Percentiles rank a stretch among this genome's conserved stretches.
Conservation (phyloP, 1,139 yeast genomes). For the Taphrina sp. region DNA sequence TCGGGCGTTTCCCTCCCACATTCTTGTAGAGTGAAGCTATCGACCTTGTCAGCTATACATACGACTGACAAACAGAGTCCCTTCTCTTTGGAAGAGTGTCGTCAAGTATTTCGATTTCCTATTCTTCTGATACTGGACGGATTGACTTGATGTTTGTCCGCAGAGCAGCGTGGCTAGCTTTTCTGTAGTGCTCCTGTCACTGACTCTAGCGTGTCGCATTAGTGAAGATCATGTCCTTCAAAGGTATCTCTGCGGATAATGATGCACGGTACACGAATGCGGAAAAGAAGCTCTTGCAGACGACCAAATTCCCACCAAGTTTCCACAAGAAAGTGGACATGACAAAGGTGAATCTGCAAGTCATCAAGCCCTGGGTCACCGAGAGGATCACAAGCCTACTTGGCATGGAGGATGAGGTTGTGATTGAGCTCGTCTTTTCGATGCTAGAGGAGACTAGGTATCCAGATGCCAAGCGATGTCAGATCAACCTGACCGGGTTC, state of each 20-base stretch:
- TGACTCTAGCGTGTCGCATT: too few species aligned
- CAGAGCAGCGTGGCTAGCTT: too few species aligned
- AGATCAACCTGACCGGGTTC: slow-evolving; percentile 39
- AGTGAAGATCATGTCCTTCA: slow-evolving; percentile 18
- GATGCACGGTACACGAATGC: slow-evolving; percentile 32
- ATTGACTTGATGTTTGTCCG: too few species aligned
- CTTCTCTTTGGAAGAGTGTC: too few species aligned
- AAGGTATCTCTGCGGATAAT: slow-evolving; percentile 29
- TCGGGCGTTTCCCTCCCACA: too few species aligned
- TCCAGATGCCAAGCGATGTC: slow-evolving; percentile 38
- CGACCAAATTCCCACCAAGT: slow-evolving; percentile 22
- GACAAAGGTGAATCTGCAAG: slow-evolving; percentile 36
- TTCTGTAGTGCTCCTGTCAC: too few species aligned
- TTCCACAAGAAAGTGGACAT: slow-evolving; percentile 35
- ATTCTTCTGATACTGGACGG: too few species aligned
- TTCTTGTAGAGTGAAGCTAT: too few species aligned
- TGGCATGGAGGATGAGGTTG: slow-evolving; percentile 37
- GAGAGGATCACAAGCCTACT: slow-evolving; percentile 32
- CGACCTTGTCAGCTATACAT: too few species aligned
- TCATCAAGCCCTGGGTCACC: slow-evolving; percentile 38
- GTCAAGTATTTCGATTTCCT: too few species aligned
- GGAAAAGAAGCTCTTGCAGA: slow-evolving; percentile 22
- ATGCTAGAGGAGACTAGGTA: slow-evolving; percentile 33
- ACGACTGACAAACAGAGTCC: too few species aligned
- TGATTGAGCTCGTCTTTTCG: slow-evolving; percentile 34